These are phyloP conservation scores for Arctostaphylos glauca DNA, from an alignment of 148 eudicot species.

Conservation along the genomic window DNA sequence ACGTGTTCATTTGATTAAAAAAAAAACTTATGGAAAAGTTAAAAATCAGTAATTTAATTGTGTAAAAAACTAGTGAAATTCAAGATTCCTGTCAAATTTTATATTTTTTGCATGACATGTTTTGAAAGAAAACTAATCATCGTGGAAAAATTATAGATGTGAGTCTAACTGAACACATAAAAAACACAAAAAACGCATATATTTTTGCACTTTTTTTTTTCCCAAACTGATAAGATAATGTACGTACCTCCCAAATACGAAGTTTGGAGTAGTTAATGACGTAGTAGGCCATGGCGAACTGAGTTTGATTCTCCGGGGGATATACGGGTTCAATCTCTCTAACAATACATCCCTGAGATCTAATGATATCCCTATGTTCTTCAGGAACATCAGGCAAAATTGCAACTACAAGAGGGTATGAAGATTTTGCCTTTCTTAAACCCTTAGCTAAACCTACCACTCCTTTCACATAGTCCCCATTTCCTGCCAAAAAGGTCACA, in stretches of 20 bases:
- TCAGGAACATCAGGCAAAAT: conserved; percentile 31
- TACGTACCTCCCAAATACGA: conserved; percentile 30
- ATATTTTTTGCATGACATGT: too few relatives aligned
- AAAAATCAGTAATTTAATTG: too few relatives aligned
- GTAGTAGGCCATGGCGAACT: conserved; percentile 29
- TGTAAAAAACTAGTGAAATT: too few relatives aligned
- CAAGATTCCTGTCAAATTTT: too few relatives aligned
- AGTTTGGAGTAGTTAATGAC: conserved; percentile 35
- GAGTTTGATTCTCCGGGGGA: conserved; percentile 26
- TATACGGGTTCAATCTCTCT: conserved; percentile 27
- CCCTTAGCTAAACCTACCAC: conserved; percentile 37
- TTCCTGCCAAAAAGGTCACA: conserved; percentile 32
- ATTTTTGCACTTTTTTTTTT: too few relatives aligned
- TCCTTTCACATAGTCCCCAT: conserved; percentile 34
- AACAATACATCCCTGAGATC: conserved; percentile 26
- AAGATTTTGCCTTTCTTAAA: conserved; percentile 21
- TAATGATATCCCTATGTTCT: conserved; percentile 23
- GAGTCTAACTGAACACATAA: too few relatives aligned
- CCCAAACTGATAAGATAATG: neutral
- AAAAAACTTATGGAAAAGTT: neutral
- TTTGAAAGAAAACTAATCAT: too few relatives aligned
- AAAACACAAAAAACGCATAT: too few relatives aligned
- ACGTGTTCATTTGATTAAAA: too few relatives aligned
- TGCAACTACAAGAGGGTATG: conserved; percentile 32
- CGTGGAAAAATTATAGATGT: too few relatives aligned